Conservation (phyloP, 768 basidiomycete genomes). For the Tricholoma bakamatsutake region DNA sequence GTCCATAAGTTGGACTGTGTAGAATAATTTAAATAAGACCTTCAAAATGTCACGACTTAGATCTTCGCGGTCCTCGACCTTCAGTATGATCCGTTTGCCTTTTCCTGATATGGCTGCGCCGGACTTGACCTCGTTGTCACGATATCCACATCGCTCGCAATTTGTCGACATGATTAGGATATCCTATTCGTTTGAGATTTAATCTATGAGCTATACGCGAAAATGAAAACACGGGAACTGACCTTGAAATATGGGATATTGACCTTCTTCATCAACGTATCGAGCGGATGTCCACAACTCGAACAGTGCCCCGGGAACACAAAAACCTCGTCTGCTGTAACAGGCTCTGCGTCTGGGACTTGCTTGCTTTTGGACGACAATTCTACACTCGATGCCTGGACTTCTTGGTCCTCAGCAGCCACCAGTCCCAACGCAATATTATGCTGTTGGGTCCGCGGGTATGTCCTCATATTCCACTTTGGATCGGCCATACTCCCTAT, state of each 20-base stretch:
- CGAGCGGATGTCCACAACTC: slow-evolving; percentile 74
- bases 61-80: slow-evolving; percentile 90
- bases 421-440: slow-evolving; percentile 76
- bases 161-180: slow-evolving; percentile 84
- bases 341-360: slow-evolving; percentile 21
- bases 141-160: slow-evolving; percentile 91
- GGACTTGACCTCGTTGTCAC: slow-evolving; percentile 97
- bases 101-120: slow-evolving; percentile 83
- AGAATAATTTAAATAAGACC: slow-evolving; percentile 35
- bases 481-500: slow-evolving; percentile 82
- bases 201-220: neutral
- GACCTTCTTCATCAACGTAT: slow-evolving; percentile 95
- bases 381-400: slow-evolving; percentile 4
- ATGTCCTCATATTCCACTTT: slow-evolving; percentile 86
- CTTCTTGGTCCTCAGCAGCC: slow-evolving; percentile 35
- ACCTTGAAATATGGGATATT: slow-evolving; percentile 98
- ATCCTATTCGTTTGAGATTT: slow-evolving; percentile 47
- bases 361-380: slow-evolving; percentile 6
- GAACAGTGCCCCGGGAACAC: slow-evolving; percentile 74
- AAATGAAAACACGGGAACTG: slow-evolving; percentile 7
- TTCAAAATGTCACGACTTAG: slow-evolving; percentile 91
- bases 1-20: neutral
- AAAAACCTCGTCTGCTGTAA: slow-evolving; percentile 79
- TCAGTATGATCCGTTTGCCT: slow-evolving; percentile 84
- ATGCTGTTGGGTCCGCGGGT: slow-evolving; percentile 73